Evolutionary conservation across 768 basidiomycete species (phyloP), one percentile per base, ranked within the genome.

Genomic region (Crassisporium funariophilum): DNA sequence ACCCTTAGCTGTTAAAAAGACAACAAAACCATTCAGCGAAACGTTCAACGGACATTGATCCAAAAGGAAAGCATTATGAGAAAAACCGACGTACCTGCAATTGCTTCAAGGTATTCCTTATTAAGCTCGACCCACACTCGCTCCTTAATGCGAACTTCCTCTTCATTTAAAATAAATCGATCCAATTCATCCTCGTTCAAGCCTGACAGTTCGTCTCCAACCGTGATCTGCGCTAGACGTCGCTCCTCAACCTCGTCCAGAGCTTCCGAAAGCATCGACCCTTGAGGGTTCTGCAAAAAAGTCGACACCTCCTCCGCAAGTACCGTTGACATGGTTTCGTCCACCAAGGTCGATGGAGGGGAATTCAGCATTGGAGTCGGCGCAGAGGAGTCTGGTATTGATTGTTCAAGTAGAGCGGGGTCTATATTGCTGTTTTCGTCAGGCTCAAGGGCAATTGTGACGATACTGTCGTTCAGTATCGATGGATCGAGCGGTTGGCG

Each of bases 81-180:
- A 40, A 24, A 35, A 16, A 39, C 16, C 16, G 49, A 71, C 81
- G 63, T 55, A 89, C 91, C 88, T 42, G 92, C 93, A 24, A 95
- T 73, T 12, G 86, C 84, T 61, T 93, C 88, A 25, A 98, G 69
- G 64, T 95, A 98, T 23, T 97, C 94, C 55, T 79, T 79, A 64
- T 97, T 97, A 58, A 92, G 73, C 68, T 95, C 92, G 38, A 95
- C 91, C 94, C 94, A 98, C 1, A 97, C 82, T 9, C 91, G 83
- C 63, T 92, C 91, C 65, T 90, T 98, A 59, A 91, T 75, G 62
- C 74, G 82, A 3, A 90, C 86, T 65, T 95, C 93, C 17, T 86
- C 87, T 25, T 86, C 85, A 6, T 77, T 81, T 17, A 94, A 67
- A 45, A 91, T 70, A 60, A 97, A 88, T 19, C 72, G 73, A 62